Evolutionary conservation across 768 basidiomycete genomes (phyloP).

Genomic region (Lepiota subincarnata): DNA sequence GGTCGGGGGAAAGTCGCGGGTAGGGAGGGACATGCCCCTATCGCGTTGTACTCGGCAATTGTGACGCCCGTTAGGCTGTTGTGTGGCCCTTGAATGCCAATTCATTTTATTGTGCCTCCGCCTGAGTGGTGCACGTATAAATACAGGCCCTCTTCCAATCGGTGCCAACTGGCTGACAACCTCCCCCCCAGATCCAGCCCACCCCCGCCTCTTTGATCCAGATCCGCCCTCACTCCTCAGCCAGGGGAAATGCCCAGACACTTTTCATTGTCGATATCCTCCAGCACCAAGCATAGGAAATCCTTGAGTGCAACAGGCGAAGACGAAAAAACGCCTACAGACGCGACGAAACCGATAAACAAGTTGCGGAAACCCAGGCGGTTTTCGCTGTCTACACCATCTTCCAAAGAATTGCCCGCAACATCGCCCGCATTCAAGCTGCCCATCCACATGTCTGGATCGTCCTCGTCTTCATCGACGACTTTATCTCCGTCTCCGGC

Average conservation of each 20-base stretch:
- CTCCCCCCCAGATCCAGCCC: not conserved
- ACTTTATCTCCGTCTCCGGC: not conserved
- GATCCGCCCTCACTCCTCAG: not conserved
- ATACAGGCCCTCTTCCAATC: not conserved
- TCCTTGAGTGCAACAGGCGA: not conserved
- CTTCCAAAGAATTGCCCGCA: conserved; percentile 4
- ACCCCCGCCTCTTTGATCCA: not conserved
- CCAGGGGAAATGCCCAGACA: not conserved
- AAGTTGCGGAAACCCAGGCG: conserved; percentile 9
- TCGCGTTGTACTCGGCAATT: not conserved
- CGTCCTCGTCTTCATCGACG: not conserved
- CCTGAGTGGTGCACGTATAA: not conserved
- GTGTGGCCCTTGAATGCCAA: no score
- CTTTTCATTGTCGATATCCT: conserved; percentile 1
- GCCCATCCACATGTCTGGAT: no score
- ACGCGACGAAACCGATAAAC: not conserved
- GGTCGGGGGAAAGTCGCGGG: not conserved
- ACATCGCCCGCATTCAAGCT: no score
- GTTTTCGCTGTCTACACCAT: conserved; percentile 4
- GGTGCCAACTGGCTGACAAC: not conserved
- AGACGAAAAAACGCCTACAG: not conserved
- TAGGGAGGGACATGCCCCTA: not conserved
- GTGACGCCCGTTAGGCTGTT: no score
- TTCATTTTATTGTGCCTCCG: no score
- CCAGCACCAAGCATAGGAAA: not conserved